phyloP scores from a whole-genome alignment of 441 rosid genomes.

The Pelargonium cotyledonis region DNA sequence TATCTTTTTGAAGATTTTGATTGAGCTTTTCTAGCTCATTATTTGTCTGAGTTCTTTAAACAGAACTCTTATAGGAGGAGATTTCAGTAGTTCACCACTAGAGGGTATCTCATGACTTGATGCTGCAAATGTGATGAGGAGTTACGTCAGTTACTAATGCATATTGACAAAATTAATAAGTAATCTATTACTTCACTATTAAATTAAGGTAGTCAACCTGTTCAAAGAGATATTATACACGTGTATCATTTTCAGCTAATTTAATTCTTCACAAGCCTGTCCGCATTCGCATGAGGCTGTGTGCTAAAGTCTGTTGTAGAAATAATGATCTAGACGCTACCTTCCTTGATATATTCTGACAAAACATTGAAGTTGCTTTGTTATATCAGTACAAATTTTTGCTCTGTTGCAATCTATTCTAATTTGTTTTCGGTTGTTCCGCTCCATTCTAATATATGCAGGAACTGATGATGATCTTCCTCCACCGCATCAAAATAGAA shows the following conservation, averaged over 20 bases:
- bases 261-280: neutral
- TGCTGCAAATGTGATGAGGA: neutral
- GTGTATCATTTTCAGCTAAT: neutral
- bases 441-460: conserved; percentile 23
- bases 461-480: conserved; percentile 99
- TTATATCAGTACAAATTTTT: conserved; percentile 19
- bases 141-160: neutral
- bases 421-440: neutral
- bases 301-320: neutral
- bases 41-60: neutral
- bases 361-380: neutral
- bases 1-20: neutral
- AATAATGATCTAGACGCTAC: neutral
- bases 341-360: no score
- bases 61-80: neutral
- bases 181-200: no score
- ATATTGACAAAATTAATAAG: no score
- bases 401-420: conserved; percentile 25
- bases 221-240: neutral
- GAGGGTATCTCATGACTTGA: neutral
- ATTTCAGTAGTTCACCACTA: neutral
- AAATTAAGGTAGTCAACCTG: neutral
- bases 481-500: conserved; percentile 85
- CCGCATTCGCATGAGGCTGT: neutral
- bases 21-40: neutral